phyloP scores from a whole-genome alignment of 2,329 filamentous ascomycete species.

The Penicillium sp. region DNA sequence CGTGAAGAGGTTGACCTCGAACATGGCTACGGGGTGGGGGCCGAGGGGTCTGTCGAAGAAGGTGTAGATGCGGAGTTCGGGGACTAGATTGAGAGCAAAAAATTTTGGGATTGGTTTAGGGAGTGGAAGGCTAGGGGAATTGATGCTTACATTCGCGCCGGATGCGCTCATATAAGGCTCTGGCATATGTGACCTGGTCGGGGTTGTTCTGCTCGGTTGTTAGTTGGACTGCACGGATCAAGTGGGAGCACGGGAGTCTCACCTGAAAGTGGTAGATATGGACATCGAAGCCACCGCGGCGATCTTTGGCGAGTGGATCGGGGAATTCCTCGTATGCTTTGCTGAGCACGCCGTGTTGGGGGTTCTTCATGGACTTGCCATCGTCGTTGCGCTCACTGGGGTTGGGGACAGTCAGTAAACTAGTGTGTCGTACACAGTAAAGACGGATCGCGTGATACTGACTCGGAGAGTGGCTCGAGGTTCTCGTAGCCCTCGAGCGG shows the following conservation, averaged over 20 bases:
- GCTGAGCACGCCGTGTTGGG: constrained; percentile 61
- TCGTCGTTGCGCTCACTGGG: constrained; percentile 63
- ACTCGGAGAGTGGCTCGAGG: constrained; percentile 50
- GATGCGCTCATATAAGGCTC: constrained; percentile 74
- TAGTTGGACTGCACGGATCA: background rate
- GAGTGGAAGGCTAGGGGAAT: background rate
- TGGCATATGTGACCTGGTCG: constrained; percentile 66
- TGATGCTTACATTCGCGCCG: constrained; percentile 67
- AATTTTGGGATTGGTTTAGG: background rate
- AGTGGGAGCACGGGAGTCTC: background rate
- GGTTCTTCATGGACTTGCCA: constrained; percentile 76
- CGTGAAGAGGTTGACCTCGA: constrained; percentile 86
- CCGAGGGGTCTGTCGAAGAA: constrained; percentile 78
- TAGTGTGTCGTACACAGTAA: background rate
- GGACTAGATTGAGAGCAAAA: constrained; percentile 56
- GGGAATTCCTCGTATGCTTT: constrained; percentile 70
- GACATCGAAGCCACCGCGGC: constrained; percentile 75
- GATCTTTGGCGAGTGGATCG: constrained; percentile 66
- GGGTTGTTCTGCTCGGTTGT: constrained; percentile 52
- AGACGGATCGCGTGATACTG: constrained; percentile 17
- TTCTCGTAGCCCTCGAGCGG: constrained; percentile 56
- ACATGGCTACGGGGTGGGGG: constrained; percentile 84
- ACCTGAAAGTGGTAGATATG: constrained; percentile 80
- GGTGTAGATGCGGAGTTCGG: constrained; percentile 78
- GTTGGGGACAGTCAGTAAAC: background rate